Evolutionary conservation across 352 stramenopile genomes (phyloP).

Genomic region (Elongisporangium prolatum): DNA sequence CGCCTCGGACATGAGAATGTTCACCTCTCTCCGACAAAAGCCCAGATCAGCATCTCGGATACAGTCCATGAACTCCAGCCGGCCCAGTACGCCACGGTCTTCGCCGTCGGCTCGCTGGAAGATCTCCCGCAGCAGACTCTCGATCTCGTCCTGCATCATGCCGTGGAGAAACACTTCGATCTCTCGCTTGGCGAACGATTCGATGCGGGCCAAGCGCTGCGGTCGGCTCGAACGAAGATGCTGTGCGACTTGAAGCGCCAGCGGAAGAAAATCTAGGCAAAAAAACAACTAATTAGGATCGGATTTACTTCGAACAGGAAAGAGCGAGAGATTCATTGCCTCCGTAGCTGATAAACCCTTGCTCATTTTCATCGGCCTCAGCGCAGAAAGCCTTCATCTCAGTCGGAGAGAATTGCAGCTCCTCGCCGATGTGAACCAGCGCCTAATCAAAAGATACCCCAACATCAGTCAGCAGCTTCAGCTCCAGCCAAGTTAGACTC

Average conservation of each 20-base stretch:
- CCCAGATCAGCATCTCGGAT: constrained; percentile 69
- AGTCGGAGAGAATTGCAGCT: constrained; percentile 45
- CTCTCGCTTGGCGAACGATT: constrained; percentile 37
- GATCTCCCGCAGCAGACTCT: constrained; percentile 73
- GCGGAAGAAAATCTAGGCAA: constrained; percentile 37
- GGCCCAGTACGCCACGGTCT: constrained; percentile 35
- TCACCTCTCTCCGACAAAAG: constrained; percentile 65
- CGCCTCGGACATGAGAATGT: constrained; percentile 66
- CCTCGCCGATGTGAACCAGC: constrained; percentile 33
- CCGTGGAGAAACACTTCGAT: constrained; percentile 62
- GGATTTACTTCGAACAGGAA: background rate
- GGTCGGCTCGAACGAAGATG: constrained; percentile 37
- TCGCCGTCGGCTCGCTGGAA: constrained; percentile 64
- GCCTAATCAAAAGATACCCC: constrained; percentile 9
- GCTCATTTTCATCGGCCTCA: constrained; percentile 65
- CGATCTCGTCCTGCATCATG: constrained; percentile 78
- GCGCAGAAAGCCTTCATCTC: constrained; percentile 59
- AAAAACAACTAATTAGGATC: background rate
- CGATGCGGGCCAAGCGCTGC: constrained; percentile 38
- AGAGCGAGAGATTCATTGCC: constrained; percentile 8
- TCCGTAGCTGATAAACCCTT: constrained; percentile 37
- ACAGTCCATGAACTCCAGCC: constrained; percentile 60
- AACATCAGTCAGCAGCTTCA: background rate
- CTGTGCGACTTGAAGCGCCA: constrained; percentile 41
- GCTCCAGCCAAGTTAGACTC: background rate